These are phyloP conservation scores for Podospora australis DNA, from an alignment of 495 filamentous ascomycete species.

Conservation along the genomic window DNA sequence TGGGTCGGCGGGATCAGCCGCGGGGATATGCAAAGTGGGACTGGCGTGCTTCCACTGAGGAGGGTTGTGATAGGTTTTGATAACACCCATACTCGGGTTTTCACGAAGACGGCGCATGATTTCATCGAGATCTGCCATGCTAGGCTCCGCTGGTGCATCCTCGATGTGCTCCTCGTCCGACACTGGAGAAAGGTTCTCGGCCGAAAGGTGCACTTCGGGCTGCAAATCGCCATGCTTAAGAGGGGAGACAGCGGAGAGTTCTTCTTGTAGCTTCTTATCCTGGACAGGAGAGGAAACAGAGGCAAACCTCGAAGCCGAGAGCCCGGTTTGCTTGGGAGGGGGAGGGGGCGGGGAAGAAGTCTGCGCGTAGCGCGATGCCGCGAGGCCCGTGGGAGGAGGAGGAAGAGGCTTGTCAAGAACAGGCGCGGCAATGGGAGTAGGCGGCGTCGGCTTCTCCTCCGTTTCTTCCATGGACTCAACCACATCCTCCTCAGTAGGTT, in stretches of 20 bases:
- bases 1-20: constrained; percentile 34
- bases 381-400: constrained; percentile 26
- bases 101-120: constrained; percentile 78
- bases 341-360: constrained; percentile 28
- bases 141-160: constrained; percentile 37
- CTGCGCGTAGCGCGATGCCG: constrained; percentile 36
- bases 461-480: constrained; percentile 13
- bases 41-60: constrained; percentile 40
- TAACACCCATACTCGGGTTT: constrained; percentile 64
- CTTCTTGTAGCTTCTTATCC: constrained; percentile 21
- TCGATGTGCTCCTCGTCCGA: constrained; percentile 5
- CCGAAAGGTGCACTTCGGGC: neutral
- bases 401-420: neutral
- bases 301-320: constrained; percentile 31
- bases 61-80: constrained; percentile 45
- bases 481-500: constrained; percentile 1
- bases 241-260: constrained; percentile 2
- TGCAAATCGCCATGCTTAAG: constrained; percentile 16
- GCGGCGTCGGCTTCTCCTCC: constrained; percentile 2
- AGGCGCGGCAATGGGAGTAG: neutral
- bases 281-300: constrained; percentile 16
- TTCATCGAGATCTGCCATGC: constrained; percentile 76
- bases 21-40: constrained; percentile 29
- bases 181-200: constrained; percentile 9
- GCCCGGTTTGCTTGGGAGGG: constrained; percentile 21